A percentile compares a stretch with the other conserved stretches of the same genome.
These are phyloP conservation scores for Zygoascus flipseniorum DNA, from an alignment of 805 yeast genomes.

Conservation along the genomic window DNA sequence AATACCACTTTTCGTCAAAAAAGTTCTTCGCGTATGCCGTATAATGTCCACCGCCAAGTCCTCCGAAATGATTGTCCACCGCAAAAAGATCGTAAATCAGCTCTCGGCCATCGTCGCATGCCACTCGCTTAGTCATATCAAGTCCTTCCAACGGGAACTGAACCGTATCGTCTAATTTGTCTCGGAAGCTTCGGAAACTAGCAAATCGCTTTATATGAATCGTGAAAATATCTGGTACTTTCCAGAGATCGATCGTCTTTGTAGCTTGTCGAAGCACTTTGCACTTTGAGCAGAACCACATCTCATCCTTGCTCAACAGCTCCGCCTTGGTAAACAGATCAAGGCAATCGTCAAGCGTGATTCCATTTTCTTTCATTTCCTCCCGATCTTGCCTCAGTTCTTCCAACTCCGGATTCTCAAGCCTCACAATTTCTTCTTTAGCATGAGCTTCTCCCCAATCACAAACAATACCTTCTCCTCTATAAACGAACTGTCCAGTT, in stretches of 20 bases:
- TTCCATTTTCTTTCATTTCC: slow-evolving; percentile 25
- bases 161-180: slow-evolving; percentile 77
- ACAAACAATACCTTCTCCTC: slow-evolving; percentile 14
- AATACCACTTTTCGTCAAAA: slow-evolving; percentile 74
- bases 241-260: slow-evolving; percentile 86
- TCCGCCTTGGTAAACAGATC: slow-evolving; percentile 71
- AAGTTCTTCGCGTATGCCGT: slow-evolving; percentile 82
- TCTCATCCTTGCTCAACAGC: slow-evolving; percentile 75
- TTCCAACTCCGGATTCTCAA: slow-evolving; percentile 14
- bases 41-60: slow-evolving; percentile 95
- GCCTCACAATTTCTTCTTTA: neutral
- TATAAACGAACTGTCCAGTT: slow-evolving; percentile 2
- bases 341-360: slow-evolving; percentile 67
- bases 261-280: slow-evolving; percentile 85
- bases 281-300: slow-evolving; percentile 92
- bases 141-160: slow-evolving; percentile 81
- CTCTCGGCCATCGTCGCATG: slow-evolving; percentile 15
- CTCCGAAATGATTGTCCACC: slow-evolving; percentile 94
- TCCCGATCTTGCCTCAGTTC: slow-evolving; percentile 13
- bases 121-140: slow-evolving; percentile 58
- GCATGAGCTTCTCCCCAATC: slow-evolving; percentile 10
- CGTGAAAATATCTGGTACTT: slow-evolving; percentile 83
- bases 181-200: slow-evolving; percentile 74
- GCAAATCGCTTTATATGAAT: slow-evolving; percentile 88
- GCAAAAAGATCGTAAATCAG: slow-evolving; percentile 78